Evolutionary conservation across 441 rosid species (phyloP).

Genomic region (Mallotus repandus): DNA sequence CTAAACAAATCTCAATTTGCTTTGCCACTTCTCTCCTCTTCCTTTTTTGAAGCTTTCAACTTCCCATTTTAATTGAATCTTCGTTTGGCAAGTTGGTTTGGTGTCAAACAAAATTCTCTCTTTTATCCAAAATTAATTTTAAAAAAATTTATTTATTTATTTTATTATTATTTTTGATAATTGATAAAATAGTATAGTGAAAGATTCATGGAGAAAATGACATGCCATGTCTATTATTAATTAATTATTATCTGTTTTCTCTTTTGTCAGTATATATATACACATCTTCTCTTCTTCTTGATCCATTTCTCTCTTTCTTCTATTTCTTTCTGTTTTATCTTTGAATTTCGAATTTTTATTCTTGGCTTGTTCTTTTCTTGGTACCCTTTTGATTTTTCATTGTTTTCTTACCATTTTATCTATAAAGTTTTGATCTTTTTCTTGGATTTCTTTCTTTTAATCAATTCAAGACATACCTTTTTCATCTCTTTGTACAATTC

Average conservation of each 20-base stretch:
- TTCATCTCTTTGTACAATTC: slow-evolving; percentile 14
- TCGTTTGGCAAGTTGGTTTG: slow-evolving; percentile 23
- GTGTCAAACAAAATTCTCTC: slow-evolving; percentile 15
- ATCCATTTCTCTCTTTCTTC: slow-evolving; percentile 2
- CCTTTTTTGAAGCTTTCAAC: slow-evolving; percentile 56
- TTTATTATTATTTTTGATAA: background rate
- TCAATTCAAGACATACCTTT: slow-evolving; percentile 27
- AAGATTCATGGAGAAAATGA: slow-evolving; percentile 24
- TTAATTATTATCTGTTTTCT: slow-evolving; percentile 6
- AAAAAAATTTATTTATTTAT: no score
- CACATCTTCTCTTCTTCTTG: slow-evolving; percentile 3
- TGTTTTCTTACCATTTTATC: slow-evolving; percentile 10
- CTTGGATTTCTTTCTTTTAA: slow-evolving; percentile 16
- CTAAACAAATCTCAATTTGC: background rate
- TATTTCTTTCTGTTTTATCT: slow-evolving; percentile 10
- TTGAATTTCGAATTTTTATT: slow-evolving; percentile 10
- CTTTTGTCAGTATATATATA: background rate
- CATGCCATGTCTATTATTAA: slow-evolving; percentile 29
- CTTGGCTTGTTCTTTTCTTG: background rate
- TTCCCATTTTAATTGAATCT: slow-evolving; percentile 14
- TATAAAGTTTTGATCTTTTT: slow-evolving; percentile 9
- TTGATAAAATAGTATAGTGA: slow-evolving; percentile 12
- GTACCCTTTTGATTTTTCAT: background rate
- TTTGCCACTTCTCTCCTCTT: background rate
- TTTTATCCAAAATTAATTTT: no score